Conservation (phyloP, 371 early-diverging fungal genomes). For the Apophysomyces ossiformis region DNA sequence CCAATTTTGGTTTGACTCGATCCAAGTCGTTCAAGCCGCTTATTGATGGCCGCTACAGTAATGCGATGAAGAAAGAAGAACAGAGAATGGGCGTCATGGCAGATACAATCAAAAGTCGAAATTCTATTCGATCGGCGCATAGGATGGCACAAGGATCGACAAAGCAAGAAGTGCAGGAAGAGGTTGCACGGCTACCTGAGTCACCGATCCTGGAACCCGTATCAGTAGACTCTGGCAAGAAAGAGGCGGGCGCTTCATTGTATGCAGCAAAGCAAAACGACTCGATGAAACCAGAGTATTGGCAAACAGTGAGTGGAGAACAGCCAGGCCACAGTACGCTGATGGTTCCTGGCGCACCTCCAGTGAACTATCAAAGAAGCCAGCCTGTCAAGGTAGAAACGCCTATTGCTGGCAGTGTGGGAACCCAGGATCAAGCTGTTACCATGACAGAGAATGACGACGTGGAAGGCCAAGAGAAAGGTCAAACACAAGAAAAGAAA, state of each 20-base stretch:
- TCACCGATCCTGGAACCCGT: background rate
- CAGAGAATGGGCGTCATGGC: slow-evolving; percentile 9
- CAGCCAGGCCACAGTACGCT: background rate
- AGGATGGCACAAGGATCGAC: background rate
- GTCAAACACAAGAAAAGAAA: background rate
- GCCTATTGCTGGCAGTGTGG: background rate
- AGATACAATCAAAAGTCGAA: slow-evolving; percentile 9
- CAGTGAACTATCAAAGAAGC: background rate
- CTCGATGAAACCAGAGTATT: background rate
- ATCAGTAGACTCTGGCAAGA: background rate
- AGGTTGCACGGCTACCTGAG: background rate
- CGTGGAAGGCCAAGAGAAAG: background rate
- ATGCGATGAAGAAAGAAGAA: background rate
- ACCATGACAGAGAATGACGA: background rate
- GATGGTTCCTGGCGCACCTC: background rate
- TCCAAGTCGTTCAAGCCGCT: slow-evolving; percentile 2
- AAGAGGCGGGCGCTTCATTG: background rate
- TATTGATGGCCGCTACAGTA: slow-evolving; percentile 9
- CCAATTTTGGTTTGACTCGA: background rate
- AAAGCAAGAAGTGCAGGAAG: background rate
- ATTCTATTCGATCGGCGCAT: slow-evolving; percentile 1
- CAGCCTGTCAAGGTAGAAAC: slow-evolving; percentile 10
- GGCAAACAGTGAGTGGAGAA: background rate
- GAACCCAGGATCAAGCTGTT: background rate
- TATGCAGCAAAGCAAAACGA: background rate